Evolutionary conservation across 768 basidiomycete species (phyloP).

Genomic region (Auriscalpium vulgare): DNA sequence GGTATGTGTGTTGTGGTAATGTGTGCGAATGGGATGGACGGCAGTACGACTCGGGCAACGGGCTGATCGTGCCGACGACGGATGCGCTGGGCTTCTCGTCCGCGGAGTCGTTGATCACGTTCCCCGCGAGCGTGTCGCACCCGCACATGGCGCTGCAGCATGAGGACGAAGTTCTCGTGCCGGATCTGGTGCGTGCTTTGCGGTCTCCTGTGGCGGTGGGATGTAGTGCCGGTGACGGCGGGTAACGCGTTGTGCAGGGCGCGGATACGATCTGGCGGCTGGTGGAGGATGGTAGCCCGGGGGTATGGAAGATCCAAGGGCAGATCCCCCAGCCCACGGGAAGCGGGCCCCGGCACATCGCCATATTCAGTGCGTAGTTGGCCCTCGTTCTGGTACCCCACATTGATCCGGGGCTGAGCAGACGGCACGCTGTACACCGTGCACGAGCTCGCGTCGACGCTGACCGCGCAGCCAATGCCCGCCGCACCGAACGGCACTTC

Average conservation of each 20-base stretch:
- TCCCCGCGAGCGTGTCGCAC: conserved; percentile 47
- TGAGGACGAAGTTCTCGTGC: conserved; percentile 48
- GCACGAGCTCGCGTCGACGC: conserved; percentile 48
- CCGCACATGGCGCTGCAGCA: conserved; percentile 62
- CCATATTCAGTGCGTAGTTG: conserved; percentile 26
- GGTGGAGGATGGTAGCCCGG: conserved; percentile 32
- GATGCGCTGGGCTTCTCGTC: conserved; percentile 24
- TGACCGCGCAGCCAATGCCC: conserved; percentile 53
- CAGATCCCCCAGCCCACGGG: conserved; percentile 51
- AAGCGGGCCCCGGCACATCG: conserved; percentile 54
- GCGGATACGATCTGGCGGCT: conserved; percentile 66
- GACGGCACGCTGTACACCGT: conserved; percentile 44
- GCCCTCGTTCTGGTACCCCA: neutral
- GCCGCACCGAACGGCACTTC: conserved; percentile 40
- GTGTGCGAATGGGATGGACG: no score
- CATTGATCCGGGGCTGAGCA: conserved; percentile 16
- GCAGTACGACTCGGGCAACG: conserved; percentile 49
- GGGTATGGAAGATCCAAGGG: conserved; percentile 48
- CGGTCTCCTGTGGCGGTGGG: neutral
- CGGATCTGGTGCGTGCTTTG: conserved; percentile 46
- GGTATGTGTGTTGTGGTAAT: no score
- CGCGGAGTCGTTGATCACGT: conserved; percentile 36
- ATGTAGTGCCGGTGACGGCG: no score
- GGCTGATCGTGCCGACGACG: conserved; percentile 39
- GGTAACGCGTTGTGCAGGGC: conserved; percentile 32